A percentile compares a stretch with the other conserved stretches of the same genome.
Evolutionary conservation across 2,329 filamentous ascomycete genomes (phyloP).

Genomic region (Alternaria brassicicola): DNA sequence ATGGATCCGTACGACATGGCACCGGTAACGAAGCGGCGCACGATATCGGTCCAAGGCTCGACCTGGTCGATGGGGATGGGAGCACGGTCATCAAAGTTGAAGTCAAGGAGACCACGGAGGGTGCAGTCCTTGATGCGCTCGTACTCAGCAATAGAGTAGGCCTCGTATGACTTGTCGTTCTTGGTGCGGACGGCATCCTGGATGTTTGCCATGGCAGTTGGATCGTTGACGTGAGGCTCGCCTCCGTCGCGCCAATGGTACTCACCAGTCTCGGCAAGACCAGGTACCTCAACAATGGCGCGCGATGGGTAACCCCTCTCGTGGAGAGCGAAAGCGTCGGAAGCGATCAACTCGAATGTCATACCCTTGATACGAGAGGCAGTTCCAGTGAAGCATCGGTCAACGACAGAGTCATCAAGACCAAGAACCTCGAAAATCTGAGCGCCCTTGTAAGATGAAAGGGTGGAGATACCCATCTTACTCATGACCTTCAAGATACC

Average conservation of each 20-base stretch:
- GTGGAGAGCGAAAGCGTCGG: conserved; percentile 93
- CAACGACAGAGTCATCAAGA: conserved; percentile 88
- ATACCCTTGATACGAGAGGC: conserved; percentile 93
- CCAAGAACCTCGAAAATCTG: conserved; percentile 97
- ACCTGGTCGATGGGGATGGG: conserved; percentile 95
- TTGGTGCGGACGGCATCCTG: conserved; percentile 95
- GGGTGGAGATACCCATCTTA: conserved; percentile 98
- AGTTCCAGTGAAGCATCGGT: conserved; percentile 93
- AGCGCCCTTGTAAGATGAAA: conserved; percentile 95
- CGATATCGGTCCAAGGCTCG: conserved; percentile 97
- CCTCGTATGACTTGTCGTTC: conserved; percentile 98
- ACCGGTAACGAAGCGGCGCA: conserved; percentile 93
- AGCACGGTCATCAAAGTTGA: conserved; percentile 86
- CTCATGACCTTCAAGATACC: conserved; percentile 99
- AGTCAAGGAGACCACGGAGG: conserved; percentile 90
- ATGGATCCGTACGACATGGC: conserved; percentile 99
- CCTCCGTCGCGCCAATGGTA: conserved; percentile 99
- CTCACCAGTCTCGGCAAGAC: conserved; percentile 89
- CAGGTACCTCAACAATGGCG: conserved; percentile 75
- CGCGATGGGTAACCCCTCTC: conserved; percentile 89
- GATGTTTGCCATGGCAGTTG: conserved; percentile 92
- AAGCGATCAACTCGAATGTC: conserved; percentile 90
- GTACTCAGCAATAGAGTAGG: conserved; percentile 90
- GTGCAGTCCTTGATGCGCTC: conserved; percentile 98
- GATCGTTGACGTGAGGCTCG: conserved; percentile 94